Percentiles rank a stretch among this genome's conserved stretches.
These are phyloP conservation scores for Inonotus hispidus DNA, from an alignment of 1,284 basidiomycete genomes.

Conservation along the genomic window DNA sequence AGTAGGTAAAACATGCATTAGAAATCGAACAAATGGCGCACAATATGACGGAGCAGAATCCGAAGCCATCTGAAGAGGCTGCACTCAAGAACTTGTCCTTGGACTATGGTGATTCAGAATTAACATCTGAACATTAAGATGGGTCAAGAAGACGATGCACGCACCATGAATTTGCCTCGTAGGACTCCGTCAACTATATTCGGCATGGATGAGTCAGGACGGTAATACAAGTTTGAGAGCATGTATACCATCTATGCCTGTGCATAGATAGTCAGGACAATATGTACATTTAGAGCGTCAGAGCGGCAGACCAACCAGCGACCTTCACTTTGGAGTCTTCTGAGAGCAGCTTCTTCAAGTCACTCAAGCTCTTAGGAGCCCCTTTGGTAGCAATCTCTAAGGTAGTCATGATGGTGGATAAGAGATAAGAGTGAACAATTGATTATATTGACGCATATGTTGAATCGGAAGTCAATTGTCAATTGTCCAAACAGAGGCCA, in stretches of 20 bases:
- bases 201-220: background rate
- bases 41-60: constrained; percentile 92
- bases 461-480: background rate
- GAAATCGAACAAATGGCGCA: constrained; percentile 31
- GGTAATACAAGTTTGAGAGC: background rate
- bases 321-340: constrained; percentile 16
- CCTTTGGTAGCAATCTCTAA: constrained; percentile 1
- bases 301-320: constrained; percentile 12
- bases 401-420: background rate
- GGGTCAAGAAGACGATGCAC: constrained; percentile 18
- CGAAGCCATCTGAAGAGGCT: constrained; percentile 79
- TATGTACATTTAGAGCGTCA: background rate
- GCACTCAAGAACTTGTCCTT: constrained; percentile 90
- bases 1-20: constrained; percentile 6
- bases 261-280: background rate
- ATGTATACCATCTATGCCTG: constrained; percentile 30
- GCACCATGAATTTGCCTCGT: constrained; percentile 89
- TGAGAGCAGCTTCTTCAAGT: constrained; percentile 9
- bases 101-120: constrained; percentile 45
- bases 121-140: background rate
- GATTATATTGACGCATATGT: background rate
- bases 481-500: constrained; percentile 3
- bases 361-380: constrained; percentile 10
- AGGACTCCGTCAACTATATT: constrained; percentile 83
- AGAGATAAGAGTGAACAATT: background rate